Evolutionary conservation across 2,329 filamentous ascomycete genomes (phyloP).

Genomic region (Ophiocordyceps australis): DNA sequence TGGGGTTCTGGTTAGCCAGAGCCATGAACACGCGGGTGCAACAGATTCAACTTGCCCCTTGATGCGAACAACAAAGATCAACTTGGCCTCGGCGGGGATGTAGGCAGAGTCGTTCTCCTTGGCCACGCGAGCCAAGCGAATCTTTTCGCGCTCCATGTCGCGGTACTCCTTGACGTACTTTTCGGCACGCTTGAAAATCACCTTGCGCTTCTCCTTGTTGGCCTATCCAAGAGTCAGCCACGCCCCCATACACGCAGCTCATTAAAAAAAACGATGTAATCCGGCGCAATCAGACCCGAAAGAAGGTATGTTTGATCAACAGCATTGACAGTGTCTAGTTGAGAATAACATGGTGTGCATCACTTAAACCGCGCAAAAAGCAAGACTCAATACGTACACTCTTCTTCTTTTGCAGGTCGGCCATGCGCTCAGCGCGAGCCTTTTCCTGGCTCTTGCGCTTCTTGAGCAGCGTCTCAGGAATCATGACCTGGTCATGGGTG

Average conservation of each 20-base stretch:
- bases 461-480: conserved; percentile 99
- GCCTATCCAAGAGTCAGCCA: conserved; percentile 39
- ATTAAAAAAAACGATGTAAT: too few relatives aligned
- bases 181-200: conserved; percentile 99
- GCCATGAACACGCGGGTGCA: background rate
- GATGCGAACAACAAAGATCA: conserved; percentile 97
- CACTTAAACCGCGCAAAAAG: too few relatives aligned
- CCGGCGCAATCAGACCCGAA: conserved; percentile 99
- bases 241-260: too few relatives aligned
- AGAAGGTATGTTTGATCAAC: conserved; percentile 90
- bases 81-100: conserved; percentile 84
- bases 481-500: conserved; percentile 86
- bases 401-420: conserved; percentile 73
- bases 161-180: conserved; percentile 99
- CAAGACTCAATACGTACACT: conserved; percentile 51
- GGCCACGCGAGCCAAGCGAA: conserved; percentile 76
- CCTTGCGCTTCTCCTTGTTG: conserved; percentile 95
- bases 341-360: conserved; percentile 82
- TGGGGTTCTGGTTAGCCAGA: too few relatives aligned
- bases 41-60: conserved; percentile 51
- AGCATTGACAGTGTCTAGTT: conserved; percentile 95
- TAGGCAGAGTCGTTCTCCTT: conserved; percentile 90
- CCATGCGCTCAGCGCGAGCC: conserved; percentile 75
- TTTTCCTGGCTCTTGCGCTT: conserved; percentile 99
- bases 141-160: conserved; percentile 93